These are phyloP conservation scores for Paramecium biaurelia DNA, from an alignment of 73 alveolate genomes.

Conservation along the genomic window DNA sequence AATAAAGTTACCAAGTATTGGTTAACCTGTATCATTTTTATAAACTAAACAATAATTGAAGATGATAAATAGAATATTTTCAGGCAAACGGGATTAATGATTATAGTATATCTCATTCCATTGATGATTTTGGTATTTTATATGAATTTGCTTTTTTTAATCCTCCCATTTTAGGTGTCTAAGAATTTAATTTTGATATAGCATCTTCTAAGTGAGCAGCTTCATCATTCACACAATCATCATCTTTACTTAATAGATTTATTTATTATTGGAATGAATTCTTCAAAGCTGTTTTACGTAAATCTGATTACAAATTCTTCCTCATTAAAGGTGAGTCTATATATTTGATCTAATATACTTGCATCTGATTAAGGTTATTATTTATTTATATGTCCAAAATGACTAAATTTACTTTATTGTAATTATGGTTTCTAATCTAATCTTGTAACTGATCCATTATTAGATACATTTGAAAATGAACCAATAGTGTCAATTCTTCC, in stretches of 20 bases:
- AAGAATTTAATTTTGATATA: not conserved
- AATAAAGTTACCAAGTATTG: not conserved
- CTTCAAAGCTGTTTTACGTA: slow-evolving; percentile 9
- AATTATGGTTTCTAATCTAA: not conserved
- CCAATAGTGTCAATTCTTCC: slow-evolving; percentile 44
- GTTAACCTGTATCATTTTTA: not conserved
- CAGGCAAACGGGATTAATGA: slow-evolving; percentile 44
- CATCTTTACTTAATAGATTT: slow-evolving; percentile 12
- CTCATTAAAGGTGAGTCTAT: slow-evolving; percentile 6
- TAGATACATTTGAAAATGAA: not conserved
- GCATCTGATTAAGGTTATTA: not conserved
- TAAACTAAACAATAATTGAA: slow-evolving; percentile 33
- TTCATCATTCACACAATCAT: slow-evolving; percentile 42
- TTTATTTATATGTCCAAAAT: not conserved
- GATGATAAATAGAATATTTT: slow-evolving; percentile 27
- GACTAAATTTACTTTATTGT: slow-evolving; percentile 14
- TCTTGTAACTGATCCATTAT: not conserved
- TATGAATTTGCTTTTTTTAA: slow-evolving; percentile 33
- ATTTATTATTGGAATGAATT: not conserved
- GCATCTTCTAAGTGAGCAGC: slow-evolving; percentile 49
- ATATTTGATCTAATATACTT: not conserved
- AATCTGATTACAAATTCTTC: slow-evolving; percentile 4
- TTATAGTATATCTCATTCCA: slow-evolving; percentile 20
- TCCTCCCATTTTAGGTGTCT: slow-evolving; percentile 44
- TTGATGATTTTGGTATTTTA: slow-evolving; percentile 38